Evolutionary conservation across 768 basidiomycete genomes (phyloP).

Genomic region (Tulasnella sp.): DNA sequence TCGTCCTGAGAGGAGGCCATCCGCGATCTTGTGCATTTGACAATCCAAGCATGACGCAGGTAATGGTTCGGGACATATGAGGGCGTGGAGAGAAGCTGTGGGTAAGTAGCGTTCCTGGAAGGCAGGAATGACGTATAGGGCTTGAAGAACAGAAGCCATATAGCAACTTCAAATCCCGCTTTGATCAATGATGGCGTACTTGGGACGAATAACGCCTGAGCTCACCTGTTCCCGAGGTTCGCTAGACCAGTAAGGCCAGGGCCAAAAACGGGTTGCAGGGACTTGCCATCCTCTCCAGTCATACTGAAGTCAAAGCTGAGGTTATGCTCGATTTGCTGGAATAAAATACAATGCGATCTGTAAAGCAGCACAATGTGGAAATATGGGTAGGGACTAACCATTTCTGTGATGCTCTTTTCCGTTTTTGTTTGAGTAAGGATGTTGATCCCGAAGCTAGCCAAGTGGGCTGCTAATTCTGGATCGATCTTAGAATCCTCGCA

Average conservation of each 20-base stretch:
- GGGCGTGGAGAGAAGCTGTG: slow-evolving; percentile 39
- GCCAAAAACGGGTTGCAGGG: slow-evolving; percentile 79
- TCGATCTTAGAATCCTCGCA: slow-evolving; percentile 79
- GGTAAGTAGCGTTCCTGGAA: slow-evolving; percentile 64
- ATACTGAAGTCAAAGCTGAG: slow-evolving; percentile 88
- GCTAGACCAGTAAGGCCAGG: slow-evolving; percentile 76
- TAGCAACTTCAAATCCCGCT: slow-evolving; percentile 54
- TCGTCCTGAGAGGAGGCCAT: slow-evolving; percentile 84
- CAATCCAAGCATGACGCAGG: slow-evolving; percentile 88
- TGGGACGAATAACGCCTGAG: neutral
- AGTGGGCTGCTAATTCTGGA: slow-evolving; percentile 57
- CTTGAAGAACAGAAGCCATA: slow-evolving; percentile 89
- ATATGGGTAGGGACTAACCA: slow-evolving; percentile 42
- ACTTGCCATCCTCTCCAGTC: slow-evolving; percentile 71
- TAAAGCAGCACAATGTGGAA: neutral
- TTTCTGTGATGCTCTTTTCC: slow-evolving; percentile 91
- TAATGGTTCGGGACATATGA: slow-evolving; percentile 46
- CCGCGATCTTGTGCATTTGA: slow-evolving; percentile 83
- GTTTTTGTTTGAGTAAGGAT: slow-evolving; percentile 74
- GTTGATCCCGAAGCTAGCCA: slow-evolving; percentile 77
- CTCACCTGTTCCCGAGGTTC: slow-evolving; percentile 83
- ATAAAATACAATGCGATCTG: slow-evolving; percentile 1
- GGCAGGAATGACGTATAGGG: slow-evolving; percentile 61
- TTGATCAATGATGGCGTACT: neutral
- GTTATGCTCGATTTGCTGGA: slow-evolving; percentile 91